Evolutionary conservation across 371 early-diverging fungal species (phyloP), one percentile per base, ranked within the genome.

Genomic region (Parasitella parasitica): DNA sequence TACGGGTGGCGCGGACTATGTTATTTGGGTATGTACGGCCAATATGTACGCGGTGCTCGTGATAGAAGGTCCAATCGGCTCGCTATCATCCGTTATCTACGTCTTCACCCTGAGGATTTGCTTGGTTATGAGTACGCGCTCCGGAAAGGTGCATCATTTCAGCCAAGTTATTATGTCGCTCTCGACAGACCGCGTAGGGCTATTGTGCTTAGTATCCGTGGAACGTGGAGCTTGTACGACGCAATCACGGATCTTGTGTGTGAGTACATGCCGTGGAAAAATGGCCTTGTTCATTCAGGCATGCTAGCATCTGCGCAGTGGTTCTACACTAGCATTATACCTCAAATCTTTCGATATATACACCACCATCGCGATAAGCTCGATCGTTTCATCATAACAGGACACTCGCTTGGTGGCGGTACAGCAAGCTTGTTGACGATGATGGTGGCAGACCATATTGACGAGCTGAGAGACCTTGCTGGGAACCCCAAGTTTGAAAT

Each of bases 211-310:
- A 82, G 84, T 15, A 90, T 94, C 30, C 86, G 94, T 18, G 94
- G 94, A 15, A 92, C 92, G 1, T 86, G 90, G 92, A 94, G 90
- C 39, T 67, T 88, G 2, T 84, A 86, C 54, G 94, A 94, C 63
- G 83, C 90, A 2, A 72, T 94, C 30, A 93, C 95, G 0, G 95
- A 94, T 70, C 68, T 94, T 15, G 86, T 89, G 2, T 94, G 93
- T 62, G 92, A 93, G 59, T 94, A 94, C 61, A 79, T 79, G 50
- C 89, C 85, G 30, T 94, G 94, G 93, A 89, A 89, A 61, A 91
- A 90, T 9, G 94, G 94, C 0, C 70, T 94, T 6, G 91, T 91
- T 20, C 94, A 94, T 57, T 82, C 88, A 34, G 94, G 94, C 7
- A 88, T 94, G 80, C 71, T 88, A 64, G 83, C 86, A n/a, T 85